These are phyloP conservation scores for Astragalus glycyphyllos DNA, from an alignment of 306 rosid genomes.

Conservation along the genomic window DNA sequence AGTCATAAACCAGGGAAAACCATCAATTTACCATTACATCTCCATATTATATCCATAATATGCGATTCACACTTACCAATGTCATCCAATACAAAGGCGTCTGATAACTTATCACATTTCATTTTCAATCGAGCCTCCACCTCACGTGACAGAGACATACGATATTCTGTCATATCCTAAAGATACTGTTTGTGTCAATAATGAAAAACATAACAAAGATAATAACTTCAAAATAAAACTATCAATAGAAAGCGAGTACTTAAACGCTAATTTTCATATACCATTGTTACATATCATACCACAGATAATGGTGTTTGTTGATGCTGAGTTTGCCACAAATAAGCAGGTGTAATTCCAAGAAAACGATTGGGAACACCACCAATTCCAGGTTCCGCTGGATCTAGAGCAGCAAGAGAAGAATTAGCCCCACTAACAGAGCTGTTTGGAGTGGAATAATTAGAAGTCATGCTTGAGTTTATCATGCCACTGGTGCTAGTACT, in stretches of 20 bases:
- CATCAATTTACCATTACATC: conserved; percentile 22
- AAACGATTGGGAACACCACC: conserved; percentile 88
- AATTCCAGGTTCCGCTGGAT: conserved; percentile 67
- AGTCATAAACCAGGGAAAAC: conserved; percentile 14
- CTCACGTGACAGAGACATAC: conserved; percentile 73
- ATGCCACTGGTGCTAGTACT: conserved; percentile 61
- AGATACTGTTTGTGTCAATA: conserved; percentile 29
- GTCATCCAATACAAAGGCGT: conserved; percentile 75
- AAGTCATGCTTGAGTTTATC: conserved; percentile 65
- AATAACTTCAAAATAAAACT: conserved; percentile 27
- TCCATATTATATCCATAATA: conserved; percentile 30
- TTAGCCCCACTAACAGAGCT: conserved; percentile 56
- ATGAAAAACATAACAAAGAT: conserved; percentile 35
- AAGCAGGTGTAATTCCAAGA: conserved; percentile 88
- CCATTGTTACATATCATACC: conserved; percentile 56
- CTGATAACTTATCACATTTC: conserved; percentile 76
- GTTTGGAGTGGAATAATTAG: conserved; percentile 65
- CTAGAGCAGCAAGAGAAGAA: conserved; percentile 53
- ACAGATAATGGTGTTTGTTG: conserved; percentile 65
- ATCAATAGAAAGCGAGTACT: neutral
- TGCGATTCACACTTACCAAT: conserved; percentile 54
- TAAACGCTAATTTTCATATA: conserved; percentile 31
- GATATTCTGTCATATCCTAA: conserved; percentile 87
- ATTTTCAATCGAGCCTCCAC: conserved; percentile 75
- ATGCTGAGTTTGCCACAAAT: conserved; percentile 89